Evolutionary conservation across 371 early-diverging fungal species (phyloP), one percentile per base, ranked within the genome.

Genomic region (Mucor ambiguus): DNA sequence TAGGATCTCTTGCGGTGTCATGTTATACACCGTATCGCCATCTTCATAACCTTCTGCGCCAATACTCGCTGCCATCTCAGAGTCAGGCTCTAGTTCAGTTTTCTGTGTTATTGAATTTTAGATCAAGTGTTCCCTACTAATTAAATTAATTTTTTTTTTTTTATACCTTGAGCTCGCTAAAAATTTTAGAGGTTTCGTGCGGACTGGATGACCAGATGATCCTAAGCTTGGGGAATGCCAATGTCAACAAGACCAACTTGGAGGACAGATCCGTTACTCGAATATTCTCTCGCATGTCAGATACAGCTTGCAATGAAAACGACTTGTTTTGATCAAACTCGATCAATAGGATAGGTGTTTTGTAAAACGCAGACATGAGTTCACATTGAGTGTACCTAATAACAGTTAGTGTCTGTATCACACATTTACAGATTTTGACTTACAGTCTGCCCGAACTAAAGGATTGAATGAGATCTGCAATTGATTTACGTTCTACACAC

Each of bases 401-500:
- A 1, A 26, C 46, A 46, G 30, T 38, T 52, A 52, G 52, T 26
- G 28, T 24, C 14, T 52, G 52, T 28, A 24, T 24, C 24, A 24
- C 28, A 24, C 4, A 49, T 7, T 4, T 7, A 30, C 49, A 26
- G 3, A 52, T 1, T 16, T 10, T 16, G 24, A 74, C 87, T 77
- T 81, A 92, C 86, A 99, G 77, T 59, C 98, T 85, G 5, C 99
- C 99, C 29, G 90, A 88, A 33, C 84, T 85, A 64, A 98, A 83
- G 0, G 95, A 95, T 18, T 85, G 79, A 33, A 95, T 89, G 57
- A 99, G 80, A 84, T 99, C 99, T 0, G 92, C 77, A 41, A 98
- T 83, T 33, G 91, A 92, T 78, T 99, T 99, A 61, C 99, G 84
- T 76, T 99, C 99, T 1, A 99, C 93, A 60, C 94, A 95, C 49